Evolutionary conservation across 805 yeast species (phyloP), one percentile per base, ranked within the genome.

Genomic region (Candida corydali): DNA sequence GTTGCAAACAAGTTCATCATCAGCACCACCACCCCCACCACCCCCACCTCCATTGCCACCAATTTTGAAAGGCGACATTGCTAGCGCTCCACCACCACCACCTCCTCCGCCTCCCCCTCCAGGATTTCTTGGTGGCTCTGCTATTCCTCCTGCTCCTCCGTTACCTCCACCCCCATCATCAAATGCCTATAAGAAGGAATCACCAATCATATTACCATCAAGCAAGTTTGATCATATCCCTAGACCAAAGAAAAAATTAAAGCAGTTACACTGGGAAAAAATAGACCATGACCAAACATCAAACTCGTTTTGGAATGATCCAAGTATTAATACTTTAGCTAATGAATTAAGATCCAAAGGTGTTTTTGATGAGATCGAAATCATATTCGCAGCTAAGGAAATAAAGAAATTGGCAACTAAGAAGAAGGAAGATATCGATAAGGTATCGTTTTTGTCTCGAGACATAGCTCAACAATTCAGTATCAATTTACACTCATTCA

Each of bases 261-360:
- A 82, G 51, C 94, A 84, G 50, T 73, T 84, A 43, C 94, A 84
- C 49, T 84, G 93, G 94, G 93, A 84, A 44, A 82, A 78, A 50
- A 62, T 84, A 31, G 84, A 80, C 10, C 57, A 66, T 33, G 47
- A 51, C 12, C 46, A 46, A 19, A 63, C 80, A 11, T 26, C 29
- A 5, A 67, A 74, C 28, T 80, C 93, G 0, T 70, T 84, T 46
- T 84, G 94, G 94, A 69, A 68, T 20, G 52, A 55, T 27, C 49
- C 62, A 1, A 66, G 73, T 32, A 71, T 75, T 15, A 63, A 64
- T 9, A 40, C 50, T 0, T 58, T 76, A 32, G 76, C 72, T 2
- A 63, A 59, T 28, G 77, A 74, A 17, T 64, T 84, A 42, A 58
- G 73, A 57, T 61, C 69, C 15, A 65, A 63, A 37, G 93, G 93